These are phyloP conservation scores for Daldinia caldariorum DNA, from an alignment of 495 filamentous ascomycete species.

Conservation along the genomic window DNA sequence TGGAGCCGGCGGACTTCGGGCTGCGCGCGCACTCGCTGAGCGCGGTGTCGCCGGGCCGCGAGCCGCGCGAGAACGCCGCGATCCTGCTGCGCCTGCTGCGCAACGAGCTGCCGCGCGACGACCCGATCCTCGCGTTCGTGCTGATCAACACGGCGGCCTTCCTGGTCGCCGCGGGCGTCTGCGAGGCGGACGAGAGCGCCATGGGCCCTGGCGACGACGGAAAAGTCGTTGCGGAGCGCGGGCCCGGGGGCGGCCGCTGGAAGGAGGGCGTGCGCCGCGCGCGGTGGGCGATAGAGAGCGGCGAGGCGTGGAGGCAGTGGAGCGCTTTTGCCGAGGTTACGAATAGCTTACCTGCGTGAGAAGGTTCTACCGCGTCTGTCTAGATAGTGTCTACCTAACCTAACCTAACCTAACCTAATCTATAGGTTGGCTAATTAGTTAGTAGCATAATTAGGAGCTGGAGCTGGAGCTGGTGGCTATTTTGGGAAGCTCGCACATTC, in stretches of 20 bases:
- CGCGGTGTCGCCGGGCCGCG: slow-evolving; percentile 83
- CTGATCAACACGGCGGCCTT: slow-evolving; percentile 92
- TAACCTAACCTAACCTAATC: no score
- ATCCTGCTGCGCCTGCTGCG: slow-evolving; percentile 82
- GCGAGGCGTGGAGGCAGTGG: slow-evolving; percentile 79
- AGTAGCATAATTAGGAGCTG: background rate
- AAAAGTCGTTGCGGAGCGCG: slow-evolving; percentile 79
- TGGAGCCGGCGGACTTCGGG: slow-evolving; percentile 86
- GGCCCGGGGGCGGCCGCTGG: slow-evolving; percentile 87
- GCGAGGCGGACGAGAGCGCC: slow-evolving; percentile 78
- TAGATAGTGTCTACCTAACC: no score
- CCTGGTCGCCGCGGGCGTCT: slow-evolving; percentile 83
- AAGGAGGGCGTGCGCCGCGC: slow-evolving; percentile 90
- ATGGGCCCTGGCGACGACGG: slow-evolving; percentile 73
- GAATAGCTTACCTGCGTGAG: slow-evolving; percentile 46
- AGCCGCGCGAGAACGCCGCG: slow-evolving; percentile 84
- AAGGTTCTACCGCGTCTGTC: no score
- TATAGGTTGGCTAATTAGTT: no score
- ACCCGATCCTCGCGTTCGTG: slow-evolving; percentile 93
- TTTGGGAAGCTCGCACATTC: background rate
- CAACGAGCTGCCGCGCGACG: slow-evolving; percentile 73
- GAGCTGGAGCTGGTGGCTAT: no score
- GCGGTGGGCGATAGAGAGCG: slow-evolving; percentile 82
- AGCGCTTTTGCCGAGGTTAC: slow-evolving; percentile 70
- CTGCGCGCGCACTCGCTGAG: slow-evolving; percentile 76